Evolutionary conservation across 1,284 basidiomycete genomes (phyloP), one percentile per base, ranked within the genome.

Genomic region (Ganoderma sinense): DNA sequence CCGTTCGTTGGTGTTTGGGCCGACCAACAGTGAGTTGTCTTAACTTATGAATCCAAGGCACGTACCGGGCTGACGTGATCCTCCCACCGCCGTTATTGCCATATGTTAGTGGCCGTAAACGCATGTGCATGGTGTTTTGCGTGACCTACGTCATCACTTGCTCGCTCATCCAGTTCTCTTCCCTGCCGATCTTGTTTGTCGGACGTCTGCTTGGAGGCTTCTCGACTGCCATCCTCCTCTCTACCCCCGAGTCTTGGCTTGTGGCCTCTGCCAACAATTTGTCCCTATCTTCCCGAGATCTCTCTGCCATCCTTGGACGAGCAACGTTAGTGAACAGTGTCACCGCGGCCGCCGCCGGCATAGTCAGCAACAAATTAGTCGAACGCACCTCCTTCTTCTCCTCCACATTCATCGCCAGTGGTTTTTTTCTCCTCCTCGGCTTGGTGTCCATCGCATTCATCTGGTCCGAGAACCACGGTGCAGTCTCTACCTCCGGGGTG

Each of bases 1-100:
- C 92, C 92, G 2, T 77, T 91, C 3, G 86, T 93, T 0, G 92
- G 92, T 16, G 88, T 88, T 20, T 93, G 91, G 92, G 92, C 92
- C 10, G 92, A 93, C 78, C 87, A 91, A 78, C 84, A 91, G 91
- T 91, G 70, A 73, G 90, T 82, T 55, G 31, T 31, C 33, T 33
- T n/a, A 23, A n/a, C 8, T 43, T n/a, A 4, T 6, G 23, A 40
- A 43, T 11, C n/a, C 39, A n/a, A 14, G 39, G 14, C 23, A 20
- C 14, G 53, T 33, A 33, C 23, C 13, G 29, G 14, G n/a, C 43
- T 56, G 13, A 51, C 41, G 13, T 39, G 40, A 23, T 43, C 26
- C 45, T 31, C 18, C 11, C 16, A 29, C n/a, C 8, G 43, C 43
- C 20, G 18, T 48, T n/a, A 48, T 48, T n/a, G 7, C 7, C n/a